Evolutionary conservation across 352 stramenopile genomes (phyloP), one percentile per base, ranked within the genome.

Genomic region (Peronosclerospora sorghi): DNA sequence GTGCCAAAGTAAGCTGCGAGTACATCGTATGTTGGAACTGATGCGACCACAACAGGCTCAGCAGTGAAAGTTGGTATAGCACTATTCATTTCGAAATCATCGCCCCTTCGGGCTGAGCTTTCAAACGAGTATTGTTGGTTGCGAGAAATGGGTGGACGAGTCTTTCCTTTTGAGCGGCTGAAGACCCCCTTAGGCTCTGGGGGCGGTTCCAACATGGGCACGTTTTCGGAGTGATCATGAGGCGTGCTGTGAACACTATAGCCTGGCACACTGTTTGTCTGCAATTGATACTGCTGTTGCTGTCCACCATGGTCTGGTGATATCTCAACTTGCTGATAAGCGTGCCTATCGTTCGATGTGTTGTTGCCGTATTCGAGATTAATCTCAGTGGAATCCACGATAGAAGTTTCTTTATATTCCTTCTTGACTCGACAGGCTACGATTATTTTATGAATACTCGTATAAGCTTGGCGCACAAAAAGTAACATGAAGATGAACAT

Each of bases 401-500:
- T 37, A 10, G 40, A 41, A 21, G 46, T 51, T 10, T 70, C 40
- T 14, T 59, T 54, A 35, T 57, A 59, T 17, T 72, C 53, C 44
- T 78, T 70, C 54, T 77, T 75, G 58, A 65, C 54, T 8, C 58
- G 50, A 35, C 62, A 65, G 13, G 51, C 54, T 14, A 68, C 32
- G 15, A 71, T n/a, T 50, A 88, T 48, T 45, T 89, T 89, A 51
- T 75, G 70, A 21, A 81, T 57, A 47, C 85, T 85, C 19, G 77
- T 64, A 64, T 88, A 92, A 12, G 65, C 60, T 54, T 92, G 79
- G 1, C 79, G 74, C 17, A 86, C 35, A 45, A 92, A 83, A 2
- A 92, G 58, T 32, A 92, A 48, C 19, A 77, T 73, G 56, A 89
- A 92, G 48, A 89, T 77, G 39, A 86, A 83, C 29, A 86, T 73